phyloP scores from a whole-genome alignment of 106 monocot species.

The Phalaenopsis equestris region DNA sequence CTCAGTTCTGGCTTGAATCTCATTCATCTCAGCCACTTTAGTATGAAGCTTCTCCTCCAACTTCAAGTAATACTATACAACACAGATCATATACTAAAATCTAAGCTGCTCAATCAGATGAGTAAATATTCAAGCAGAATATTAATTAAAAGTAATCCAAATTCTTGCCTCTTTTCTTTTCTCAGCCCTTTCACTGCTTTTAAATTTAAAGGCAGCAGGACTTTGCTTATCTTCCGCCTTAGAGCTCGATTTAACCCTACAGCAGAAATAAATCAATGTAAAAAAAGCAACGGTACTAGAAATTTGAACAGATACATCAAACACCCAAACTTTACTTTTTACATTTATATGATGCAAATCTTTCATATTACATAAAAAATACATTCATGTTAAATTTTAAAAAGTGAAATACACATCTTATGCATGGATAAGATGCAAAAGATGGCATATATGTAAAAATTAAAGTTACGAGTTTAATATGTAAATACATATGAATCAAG shows the following conservation, averaged over 20 bases:
- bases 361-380: too few relatives aligned
- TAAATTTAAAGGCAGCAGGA: constrained; percentile 33
- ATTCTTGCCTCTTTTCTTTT: constrained; percentile 63
- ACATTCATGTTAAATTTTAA: too few relatives aligned
- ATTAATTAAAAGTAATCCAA: neutral
- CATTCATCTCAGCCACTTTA: constrained; percentile 45
- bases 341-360: too few relatives aligned
- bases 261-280: neutral
- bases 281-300: too few relatives aligned
- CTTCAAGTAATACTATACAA: constrained; percentile 44
- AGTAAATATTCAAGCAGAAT: neutral
- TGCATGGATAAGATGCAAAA: too few relatives aligned
- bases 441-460: too few relatives aligned
- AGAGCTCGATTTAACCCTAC: constrained; percentile 20
- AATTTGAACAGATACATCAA: too few relatives aligned
- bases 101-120: neutral
- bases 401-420: too few relatives aligned
- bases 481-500: too few relatives aligned
- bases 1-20: constrained; percentile 53
- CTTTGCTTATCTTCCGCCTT: constrained; percentile 22
- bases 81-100: neutral
- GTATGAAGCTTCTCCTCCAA: constrained; percentile 57
- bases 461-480: too few relatives aligned
- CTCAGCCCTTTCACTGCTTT: constrained; percentile 69
- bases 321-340: too few relatives aligned